Base-by-base conservation (phyloP, 306 rosid species). In the Vicia villosa region DNA sequence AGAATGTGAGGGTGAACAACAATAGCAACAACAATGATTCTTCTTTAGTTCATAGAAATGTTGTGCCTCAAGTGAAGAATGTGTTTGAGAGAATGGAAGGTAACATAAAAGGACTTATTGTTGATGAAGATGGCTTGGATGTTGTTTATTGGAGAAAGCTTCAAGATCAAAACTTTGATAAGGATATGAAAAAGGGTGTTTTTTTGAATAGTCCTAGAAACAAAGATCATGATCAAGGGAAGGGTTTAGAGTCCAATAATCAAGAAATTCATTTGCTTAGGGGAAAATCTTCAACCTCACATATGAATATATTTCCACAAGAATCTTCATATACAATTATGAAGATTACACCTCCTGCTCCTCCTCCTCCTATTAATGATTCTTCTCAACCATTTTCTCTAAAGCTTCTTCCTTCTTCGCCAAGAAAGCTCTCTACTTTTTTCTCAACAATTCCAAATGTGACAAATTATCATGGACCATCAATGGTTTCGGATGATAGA, bases 81-180 rank as follows among this genome's bases (percentile, higher is more conserved):
- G 87, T 79, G 70, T 78, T 83, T 52, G 74, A 73, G 21, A 60
- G 83, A 75, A 72, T 76, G 14, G 86, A 79, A n/a, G 95, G 85
- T 3, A 83, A 80, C 68, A 51, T 84, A 1, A 90, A 78, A 49
- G 96, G 92, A 10, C 68, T 87, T 30, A 77, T 95, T 65, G 93
- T 95, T 51, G 99, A 95, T 77, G 99, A 91, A 77, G 80, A 84
- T 74, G 99, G 99, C 51, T 86, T 95, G 34, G 99, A 95, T 78
- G 99, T 95, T 66, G 54, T 91, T 69, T 91, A 91, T 66, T 95
- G 96, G 99, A 86, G 88, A 70, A 89, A 80, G 19, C 96, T 91
- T 47, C 80, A 86, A 62, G 85, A 55, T 17, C 87, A 51, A 19
- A 82, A 64, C 42, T 66, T 84, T 3, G 69, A 42, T 20, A 77